Base-by-base conservation (phyloP, 352 stramenopile species). In the Phytophthora ramorum region DNA sequence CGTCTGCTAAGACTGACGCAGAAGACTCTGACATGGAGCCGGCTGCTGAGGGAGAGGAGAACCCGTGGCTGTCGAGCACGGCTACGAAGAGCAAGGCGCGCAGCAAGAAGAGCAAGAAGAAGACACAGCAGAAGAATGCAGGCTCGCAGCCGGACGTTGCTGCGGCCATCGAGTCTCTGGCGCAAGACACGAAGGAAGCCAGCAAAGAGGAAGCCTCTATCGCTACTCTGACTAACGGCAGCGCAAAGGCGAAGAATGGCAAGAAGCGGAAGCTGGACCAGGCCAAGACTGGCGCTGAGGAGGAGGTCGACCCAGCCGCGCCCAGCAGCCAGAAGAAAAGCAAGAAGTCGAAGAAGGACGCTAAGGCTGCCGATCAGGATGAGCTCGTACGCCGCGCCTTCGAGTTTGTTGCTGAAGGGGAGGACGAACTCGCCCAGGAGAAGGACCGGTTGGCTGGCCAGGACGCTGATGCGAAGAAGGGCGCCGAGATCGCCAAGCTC, bases 311-410 rank as follows among this genome's bases (percentile, higher is more conserved):
- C n/a, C 47, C 69, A 7, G 8, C 24, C 13, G 13, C 51, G 38
- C 1, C 51, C 14, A 34, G 49, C 19, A 63, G 38, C 28, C 70
- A 80, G 38, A 81, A 83, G 58, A 85, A 80, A 45, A 80, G 62
- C 14, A 76, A 79, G 44, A 85, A 88, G 34, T n/a, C 40, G 48
- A 74, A 60, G 38, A 79, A 55, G 19, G 52, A 37, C 28, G 90
- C 62, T 26, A 93, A 98, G 71, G 28, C 37, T 43, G 55, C 70
- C 7, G 51, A 38, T 6, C 74, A 82, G 37, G 93, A 97, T 56
- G 95, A 99, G 64, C 80, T 99, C 9, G 96, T 99, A 19, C 77
- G 85, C 16, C 85, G 89, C 34, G 97, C 97, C 19, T 99, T 99
- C 81, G 97, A 96, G 32, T 96, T 97, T 52, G 89, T 92, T 0